Evolutionary conservation across 1,284 basidiomycete species (phyloP).

Genomic region (Fereydounia khargensis): DNA sequence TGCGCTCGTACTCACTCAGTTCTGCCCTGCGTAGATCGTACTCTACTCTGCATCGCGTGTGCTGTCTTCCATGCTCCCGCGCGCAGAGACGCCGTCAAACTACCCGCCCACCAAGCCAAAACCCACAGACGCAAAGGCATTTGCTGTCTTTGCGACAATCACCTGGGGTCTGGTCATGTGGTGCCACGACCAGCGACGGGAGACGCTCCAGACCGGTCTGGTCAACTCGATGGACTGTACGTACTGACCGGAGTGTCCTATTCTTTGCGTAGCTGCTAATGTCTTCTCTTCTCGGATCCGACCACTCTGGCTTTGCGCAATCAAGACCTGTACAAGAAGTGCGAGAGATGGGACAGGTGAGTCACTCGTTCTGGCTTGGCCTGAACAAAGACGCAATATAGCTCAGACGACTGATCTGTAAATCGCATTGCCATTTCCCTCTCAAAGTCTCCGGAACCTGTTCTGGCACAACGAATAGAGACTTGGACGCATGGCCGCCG

Average conservation of each 20-base stretch:
- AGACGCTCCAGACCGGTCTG: constrained; percentile 90
- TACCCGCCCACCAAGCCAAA: constrained; percentile 49
- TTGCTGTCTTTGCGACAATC: constrained; percentile 82
- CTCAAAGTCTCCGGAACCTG: constrained; percentile 51
- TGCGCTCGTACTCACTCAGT: no score
- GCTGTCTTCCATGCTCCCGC: constrained; percentile 45
- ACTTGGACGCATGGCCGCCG: no score
- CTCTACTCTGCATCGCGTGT: constrained; percentile 66
- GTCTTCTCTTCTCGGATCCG: no score
- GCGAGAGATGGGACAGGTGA: constrained; percentile 53
- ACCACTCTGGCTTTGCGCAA: neutral
- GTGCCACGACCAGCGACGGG: constrained; percentile 79
- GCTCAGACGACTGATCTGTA: no score
- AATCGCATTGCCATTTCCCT: no score
- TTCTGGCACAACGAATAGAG: constrained; percentile 56
- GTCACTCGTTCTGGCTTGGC: neutral
- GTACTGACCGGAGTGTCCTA: constrained; percentile 6
- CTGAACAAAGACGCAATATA: no score
- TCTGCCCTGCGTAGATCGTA: no score
- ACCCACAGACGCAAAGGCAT: constrained; percentile 67
- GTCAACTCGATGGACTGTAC: constrained; percentile 61
- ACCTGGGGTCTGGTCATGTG: constrained; percentile 98
- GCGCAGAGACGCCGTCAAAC: constrained; percentile 39
- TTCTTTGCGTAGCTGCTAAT: no score
- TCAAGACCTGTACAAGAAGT: constrained; percentile 55